Percentiles rank a stretch among this genome's conserved stretches.
These are phyloP conservation scores for Nevesoporus exiguus DNA, from an alignment of 768 basidiomycete genomes.

Conservation along the genomic window DNA sequence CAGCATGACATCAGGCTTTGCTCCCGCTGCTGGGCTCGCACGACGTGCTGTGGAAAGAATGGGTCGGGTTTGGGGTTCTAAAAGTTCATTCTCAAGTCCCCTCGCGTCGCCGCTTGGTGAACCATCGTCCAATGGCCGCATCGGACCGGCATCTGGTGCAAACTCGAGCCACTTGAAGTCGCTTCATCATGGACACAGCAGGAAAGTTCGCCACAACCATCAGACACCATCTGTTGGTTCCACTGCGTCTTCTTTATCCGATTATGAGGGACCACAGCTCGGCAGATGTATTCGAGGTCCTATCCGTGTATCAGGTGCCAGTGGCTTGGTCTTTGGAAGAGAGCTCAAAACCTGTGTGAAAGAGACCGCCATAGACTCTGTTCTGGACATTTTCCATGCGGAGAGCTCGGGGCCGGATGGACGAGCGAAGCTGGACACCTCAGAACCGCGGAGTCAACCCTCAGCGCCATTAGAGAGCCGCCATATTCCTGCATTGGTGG, in stretches of 20 bases:
- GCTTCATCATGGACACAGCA: constrained; percentile 19
- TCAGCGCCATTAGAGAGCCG: constrained; percentile 43
- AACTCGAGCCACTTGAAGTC: constrained; percentile 39
- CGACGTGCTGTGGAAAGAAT: constrained; percentile 77
- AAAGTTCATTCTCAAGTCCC: constrained; percentile 34
- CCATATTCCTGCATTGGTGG: constrained; percentile 69
- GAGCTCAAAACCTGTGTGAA: constrained; percentile 52
- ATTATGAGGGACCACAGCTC: constrained; percentile 48
- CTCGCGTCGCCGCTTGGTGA: constrained; percentile 46
- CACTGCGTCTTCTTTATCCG: constrained; percentile 46
- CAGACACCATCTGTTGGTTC: constrained; percentile 59
- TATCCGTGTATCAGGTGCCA: constrained; percentile 35
- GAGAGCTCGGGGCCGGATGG: constrained; percentile 3
- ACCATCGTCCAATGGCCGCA: constrained; percentile 36
- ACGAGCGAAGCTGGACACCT: not conserved
- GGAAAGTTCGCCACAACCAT: constrained; percentile 50
- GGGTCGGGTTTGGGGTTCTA: constrained; percentile 59
- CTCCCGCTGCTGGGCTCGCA: constrained; percentile 71
- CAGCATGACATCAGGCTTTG: constrained; percentile 65
- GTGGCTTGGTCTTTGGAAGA: constrained; percentile 66
- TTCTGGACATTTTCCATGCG: constrained; percentile 3
- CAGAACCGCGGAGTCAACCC: constrained; percentile 15
- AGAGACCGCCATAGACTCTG: constrained; percentile 50
- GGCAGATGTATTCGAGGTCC: constrained; percentile 59
- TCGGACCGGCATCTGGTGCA: constrained; percentile 36